Conservation (phyloP, 164 flowering plant genomes). For the Piper longum region DNA sequence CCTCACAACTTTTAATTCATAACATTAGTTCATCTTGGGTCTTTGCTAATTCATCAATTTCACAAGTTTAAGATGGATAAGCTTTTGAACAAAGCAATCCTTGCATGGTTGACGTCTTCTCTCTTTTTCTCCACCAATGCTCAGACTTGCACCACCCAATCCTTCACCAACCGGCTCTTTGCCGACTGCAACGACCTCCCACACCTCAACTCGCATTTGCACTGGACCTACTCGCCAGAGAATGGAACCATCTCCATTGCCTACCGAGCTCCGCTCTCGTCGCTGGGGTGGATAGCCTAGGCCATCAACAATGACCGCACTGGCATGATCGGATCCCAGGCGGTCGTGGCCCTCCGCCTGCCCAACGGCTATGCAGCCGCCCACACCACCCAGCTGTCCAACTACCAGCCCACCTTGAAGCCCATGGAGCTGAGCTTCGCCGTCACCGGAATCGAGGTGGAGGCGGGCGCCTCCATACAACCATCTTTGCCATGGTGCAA, state of each 20-base stretch:
- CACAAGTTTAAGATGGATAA: no score
- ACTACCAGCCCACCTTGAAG: constrained; percentile 7
- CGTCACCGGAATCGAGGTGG: constrained; percentile 23
- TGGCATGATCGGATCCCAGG: constrained; percentile 38
- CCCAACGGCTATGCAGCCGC: constrained; percentile 17
- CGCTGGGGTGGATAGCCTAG: constrained; percentile 31
- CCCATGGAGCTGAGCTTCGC: constrained; percentile 12
- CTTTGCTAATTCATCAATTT: no score
- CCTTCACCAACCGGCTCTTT: constrained; percentile 3
- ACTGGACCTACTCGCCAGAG: constrained; percentile 4
- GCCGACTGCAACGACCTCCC: constrained; percentile 6
- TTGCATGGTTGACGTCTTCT: neutral
- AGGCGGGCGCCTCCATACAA: constrained; percentile 15
- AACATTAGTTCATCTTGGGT: no score
- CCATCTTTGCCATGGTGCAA: constrained; percentile 34
- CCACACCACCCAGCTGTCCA: constrained; percentile 24
- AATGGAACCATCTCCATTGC: constrained; percentile 5
- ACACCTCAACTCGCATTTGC: constrained; percentile 1
- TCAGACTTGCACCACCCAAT: constrained; percentile 4
- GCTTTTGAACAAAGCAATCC: no score
- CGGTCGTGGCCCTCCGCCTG: constrained; percentile 30
- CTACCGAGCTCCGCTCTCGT: constrained; percentile 3
- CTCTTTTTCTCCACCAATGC: constrained; percentile 5
- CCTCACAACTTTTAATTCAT: no score
- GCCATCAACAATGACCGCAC: constrained; percentile 18